These are phyloP conservation scores for Fusarium clavum DNA, from an alignment of 2,329 filamentous ascomycete genomes.

Conservation along the genomic window DNA sequence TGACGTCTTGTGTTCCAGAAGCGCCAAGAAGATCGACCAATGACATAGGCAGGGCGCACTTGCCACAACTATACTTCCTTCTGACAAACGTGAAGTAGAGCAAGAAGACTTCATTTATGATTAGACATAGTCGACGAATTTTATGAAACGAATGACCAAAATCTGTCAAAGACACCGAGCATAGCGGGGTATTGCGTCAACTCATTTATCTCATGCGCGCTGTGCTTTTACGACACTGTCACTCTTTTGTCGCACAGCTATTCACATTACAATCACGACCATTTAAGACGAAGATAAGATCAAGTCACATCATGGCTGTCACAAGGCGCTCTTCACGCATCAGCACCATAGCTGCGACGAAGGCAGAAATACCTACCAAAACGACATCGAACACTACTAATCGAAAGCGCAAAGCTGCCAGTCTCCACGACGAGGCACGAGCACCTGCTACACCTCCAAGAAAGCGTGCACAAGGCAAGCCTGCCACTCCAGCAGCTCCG, in stretches of 20 bases:
- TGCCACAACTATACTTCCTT: neutral
- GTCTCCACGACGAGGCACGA: constrained; percentile 38
- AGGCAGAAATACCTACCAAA: constrained; percentile 34
- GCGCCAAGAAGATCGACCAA: constrained; percentile 12
- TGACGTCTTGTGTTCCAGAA: constrained; percentile 14
- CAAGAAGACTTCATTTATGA: constrained; percentile 1
- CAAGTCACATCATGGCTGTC: constrained; percentile 46
- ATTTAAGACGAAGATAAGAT: constrained; percentile 10
- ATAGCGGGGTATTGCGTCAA: neutral
- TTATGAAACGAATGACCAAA: neutral
- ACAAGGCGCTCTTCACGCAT: constrained; percentile 58
- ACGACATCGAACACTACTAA: constrained; percentile 35
- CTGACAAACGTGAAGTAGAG: constrained; percentile 26
- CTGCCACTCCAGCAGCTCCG: constrained; percentile 38
- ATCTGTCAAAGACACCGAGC: neutral
- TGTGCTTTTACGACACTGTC: constrained; percentile 13
- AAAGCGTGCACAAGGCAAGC: constrained; percentile 45
- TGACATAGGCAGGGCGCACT: constrained; percentile 26
- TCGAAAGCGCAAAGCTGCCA: constrained; percentile 53
- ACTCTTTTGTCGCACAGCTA: neutral
- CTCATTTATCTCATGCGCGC: constrained; percentile 25
- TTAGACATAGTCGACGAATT: neutral
- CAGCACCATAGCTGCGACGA: constrained; percentile 42
- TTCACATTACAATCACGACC: constrained; percentile 18
- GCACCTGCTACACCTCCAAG: constrained; percentile 49